Base-by-base conservation (phyloP, 768 basidiomycete species). In the Boletus tylopilopsis region DNA sequence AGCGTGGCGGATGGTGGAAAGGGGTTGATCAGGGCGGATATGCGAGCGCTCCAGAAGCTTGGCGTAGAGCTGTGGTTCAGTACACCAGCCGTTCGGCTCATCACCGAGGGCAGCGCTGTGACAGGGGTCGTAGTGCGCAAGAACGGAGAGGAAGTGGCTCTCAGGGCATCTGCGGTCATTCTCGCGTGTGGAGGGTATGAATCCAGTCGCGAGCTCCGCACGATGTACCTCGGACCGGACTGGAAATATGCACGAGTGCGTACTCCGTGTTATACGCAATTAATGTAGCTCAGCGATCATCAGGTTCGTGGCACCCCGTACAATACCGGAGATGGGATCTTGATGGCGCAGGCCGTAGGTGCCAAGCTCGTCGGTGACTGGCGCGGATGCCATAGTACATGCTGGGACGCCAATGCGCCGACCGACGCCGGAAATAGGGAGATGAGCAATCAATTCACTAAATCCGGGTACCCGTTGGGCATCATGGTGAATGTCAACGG, bases 231-330 rank as follows among this genome's bases (percentile, higher is more conserved):
- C 11, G 85, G 85, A n/a, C 45, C 61, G 5, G 74, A 69, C 19
- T 87, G 85, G 85, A 69, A 69, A 37, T 70, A 69, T 47, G 83
- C 85, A 23, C 77, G 73, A 61, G 82, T 82, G 50, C 47, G 67
- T 59, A 6, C 18, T 29, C n/a, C 15, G 2, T 8, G 5, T 13
- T 19, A 6, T 36, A 10, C 6, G 4, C 13, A 35, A 30, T 22
- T 9, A n/a, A 16, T 16, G 16, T 34, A 19, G 15, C 44, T 51
- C 21, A 48, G 37, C 19, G 32, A 19, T 7, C 25, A 23, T 27
- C 39, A 86, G 82, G 77, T 87, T 44, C 77, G 84, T 50, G 83
- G 85, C 16, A 87, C 85, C 2, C 84, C 85, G 6, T 83, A 81
- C 61, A 85, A 87, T 53, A 76, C 73, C n/a, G 83, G 85, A 16